phyloP scores from a whole-genome alignment of 352 stramenopile species.

The Globisporangium lucens region DNA sequence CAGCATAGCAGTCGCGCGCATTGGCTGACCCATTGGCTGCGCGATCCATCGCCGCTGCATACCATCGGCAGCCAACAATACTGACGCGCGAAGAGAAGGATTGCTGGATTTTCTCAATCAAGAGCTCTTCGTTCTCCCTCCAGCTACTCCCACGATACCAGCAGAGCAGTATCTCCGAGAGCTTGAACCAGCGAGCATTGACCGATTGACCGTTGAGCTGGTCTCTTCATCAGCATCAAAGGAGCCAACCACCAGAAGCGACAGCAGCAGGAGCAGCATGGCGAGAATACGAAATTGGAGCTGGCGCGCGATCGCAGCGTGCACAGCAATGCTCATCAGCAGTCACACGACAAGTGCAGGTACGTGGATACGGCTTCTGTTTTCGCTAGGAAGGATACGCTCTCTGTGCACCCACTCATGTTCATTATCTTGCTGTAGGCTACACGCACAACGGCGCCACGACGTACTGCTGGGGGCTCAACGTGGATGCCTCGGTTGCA shows the following conservation, averaged over 20 bases:
- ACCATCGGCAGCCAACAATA: neutral
- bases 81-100: neutral
- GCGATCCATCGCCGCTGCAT: neutral
- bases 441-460: conserved; percentile 21
- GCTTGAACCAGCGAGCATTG: neutral
- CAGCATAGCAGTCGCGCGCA: neutral
- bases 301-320: conserved; percentile 5
- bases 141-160: neutral
- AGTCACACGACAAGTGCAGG: neutral
- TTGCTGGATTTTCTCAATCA: neutral
- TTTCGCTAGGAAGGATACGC: neutral
- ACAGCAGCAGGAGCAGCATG: conserved; percentile 3
- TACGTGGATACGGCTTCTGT: neutral
- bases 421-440: neutral
- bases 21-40: neutral
- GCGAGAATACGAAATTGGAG: conserved; percentile 11
- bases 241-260: neutral
- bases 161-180: neutral
- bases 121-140: neutral
- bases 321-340: neutral
- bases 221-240: neutral
- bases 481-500: conserved; percentile 14
- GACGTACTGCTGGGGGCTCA: conserved; percentile 38
- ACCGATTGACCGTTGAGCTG: neutral
- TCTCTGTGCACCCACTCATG: neutral